Evolutionary conservation across 2,329 filamentous ascomycete species (phyloP).

Genomic region (Sporothrix inflata): DNA sequence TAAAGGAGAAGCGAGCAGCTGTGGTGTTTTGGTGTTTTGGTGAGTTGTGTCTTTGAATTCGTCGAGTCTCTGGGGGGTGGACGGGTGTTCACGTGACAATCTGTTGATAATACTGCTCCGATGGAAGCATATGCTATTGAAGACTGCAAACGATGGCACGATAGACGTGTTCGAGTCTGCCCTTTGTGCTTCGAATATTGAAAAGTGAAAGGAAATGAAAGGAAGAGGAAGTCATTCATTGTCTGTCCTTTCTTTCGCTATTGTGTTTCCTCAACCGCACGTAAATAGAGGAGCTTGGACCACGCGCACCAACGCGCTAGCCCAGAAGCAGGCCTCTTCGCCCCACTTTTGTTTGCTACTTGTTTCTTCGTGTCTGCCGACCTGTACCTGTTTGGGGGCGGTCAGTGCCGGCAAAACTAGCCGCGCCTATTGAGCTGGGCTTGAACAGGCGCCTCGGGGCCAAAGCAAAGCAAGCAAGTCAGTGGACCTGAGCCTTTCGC

Average conservation of each 20-base stretch:
- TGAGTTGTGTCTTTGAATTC: neutral
- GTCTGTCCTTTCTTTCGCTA: neutral
- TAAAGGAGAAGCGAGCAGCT: neutral
- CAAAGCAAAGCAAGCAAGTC: neutral
- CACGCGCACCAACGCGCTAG: neutral
- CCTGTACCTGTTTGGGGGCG: constrained; percentile 20
- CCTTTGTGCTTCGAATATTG: neutral
- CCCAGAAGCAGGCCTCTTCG: neutral
- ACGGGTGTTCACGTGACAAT: neutral
- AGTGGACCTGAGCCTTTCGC: neutral
- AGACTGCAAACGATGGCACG: neutral
- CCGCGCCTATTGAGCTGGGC: constrained; percentile 18
- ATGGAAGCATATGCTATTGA: no score
- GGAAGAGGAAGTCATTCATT: neutral
- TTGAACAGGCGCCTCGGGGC: neutral
- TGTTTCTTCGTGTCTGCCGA: neutral
- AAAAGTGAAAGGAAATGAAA: neutral
- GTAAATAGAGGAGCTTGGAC: constrained; percentile 17
- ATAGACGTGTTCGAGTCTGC: neutral
- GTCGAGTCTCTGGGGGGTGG: neutral
- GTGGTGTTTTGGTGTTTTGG: neutral
- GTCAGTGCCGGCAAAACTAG: constrained; percentile 29
- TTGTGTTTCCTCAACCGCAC: neutral
- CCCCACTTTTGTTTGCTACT: neutral
- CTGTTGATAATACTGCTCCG: neutral